Base-by-base conservation (phyloP, 176 grass and related monocot genomes). In the Puccinellia tenuiflora region DNA sequence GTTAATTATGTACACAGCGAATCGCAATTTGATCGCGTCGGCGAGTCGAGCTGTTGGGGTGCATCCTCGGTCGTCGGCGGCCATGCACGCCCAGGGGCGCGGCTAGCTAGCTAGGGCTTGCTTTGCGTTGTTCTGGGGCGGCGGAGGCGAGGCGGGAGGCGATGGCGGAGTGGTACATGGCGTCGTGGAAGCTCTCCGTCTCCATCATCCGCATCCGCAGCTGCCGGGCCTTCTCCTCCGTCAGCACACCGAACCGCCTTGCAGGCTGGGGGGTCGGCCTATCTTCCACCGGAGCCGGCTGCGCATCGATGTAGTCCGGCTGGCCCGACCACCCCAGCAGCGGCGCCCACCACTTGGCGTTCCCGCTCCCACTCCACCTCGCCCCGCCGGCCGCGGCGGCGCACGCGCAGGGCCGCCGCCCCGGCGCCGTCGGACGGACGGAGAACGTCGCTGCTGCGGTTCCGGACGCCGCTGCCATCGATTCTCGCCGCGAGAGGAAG, bases 131-230 rank as follows among this genome's bases (percentile, higher is more conserved):
- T 16, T 21, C 87, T 14, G 80, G 79, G 16, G 79, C 5, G 73
- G 92, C 89, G 78, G 96, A 95, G 73, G 96, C 96, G 82, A 98
- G 93, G 73, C 96, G 96, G 65, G 96, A 95, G 6, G 96, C 96
- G 81, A 99, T 99, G 87, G 89, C 93, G 72, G 96, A 99, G 93
- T 96, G 93, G 88, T 99, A 99, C 96, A 99, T 99, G 87, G 70
- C 81, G 70, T 99, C 89, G 75, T 94, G 93, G 90, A 93, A 99
- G 80, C 73, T 93, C 78, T 93, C 80, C 67, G 67, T 87, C 83
- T 99, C 96, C 80, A 90, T 84, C 88, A 88, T 96, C 87, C 56
- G 85, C 87, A 87, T 61, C 40, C 96, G 89, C 63, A 99, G 93
- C 85, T 78, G 85, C 47, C 87, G 92, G 47, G 96, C 93, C 89